Base-by-base conservation (phyloP, 2,329 filamentous ascomycete species). In the Neodidymelliopsis sp. region DNA sequence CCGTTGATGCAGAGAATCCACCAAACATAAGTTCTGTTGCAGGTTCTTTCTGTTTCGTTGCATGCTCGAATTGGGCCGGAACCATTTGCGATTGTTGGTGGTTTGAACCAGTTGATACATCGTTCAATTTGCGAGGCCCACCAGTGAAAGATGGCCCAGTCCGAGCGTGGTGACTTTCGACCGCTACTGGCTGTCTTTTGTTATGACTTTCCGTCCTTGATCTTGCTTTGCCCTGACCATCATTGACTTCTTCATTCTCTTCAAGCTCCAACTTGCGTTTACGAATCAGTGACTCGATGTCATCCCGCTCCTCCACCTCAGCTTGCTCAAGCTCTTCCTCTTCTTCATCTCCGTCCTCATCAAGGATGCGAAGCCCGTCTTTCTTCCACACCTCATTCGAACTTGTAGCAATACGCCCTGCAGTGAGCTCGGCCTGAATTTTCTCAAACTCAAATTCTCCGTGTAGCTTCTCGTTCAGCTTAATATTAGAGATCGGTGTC, bases 331-430 rank as follows among this genome's bases (percentile, higher is more conserved):
- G 39, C n/a, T 67, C 63, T 8, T 69, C 62, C 6, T 77, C 72
- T 2, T 76, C 74, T 6, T 74, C 71, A 4, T 70, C 62, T 5
- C 74, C 67, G 2, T 61, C 44, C 5, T 56, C 50, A 13, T 75
- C 71, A 3, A 83, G 61, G 12, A 81, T 69, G 13, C 73, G 71
- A n/a, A 83, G 58, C 0, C 77, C 77, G 3, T 75, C 70, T 2
- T 69, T 72, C 57, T 82, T 82, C 76, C 78, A 81, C 3, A 76
- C 69, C 18, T 79, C 59, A 4, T 62, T 60, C 4, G 72, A 69
- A 23, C 77, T 75, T 22, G 75, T 72, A 2, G 77, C 63, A 4
- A 73, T 62, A 6, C 70, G 67, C 0, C 64, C 57, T 4, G 66
- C 39, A 3, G 53, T 60, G 1, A 77, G 27, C 15, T 70, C 67